A percentile compares a stretch with the other conserved stretches of the same genome.
Evolutionary conservation across 2,329 filamentous ascomycete genomes (phyloP).

Genomic region (Coniella lustricola): DNA sequence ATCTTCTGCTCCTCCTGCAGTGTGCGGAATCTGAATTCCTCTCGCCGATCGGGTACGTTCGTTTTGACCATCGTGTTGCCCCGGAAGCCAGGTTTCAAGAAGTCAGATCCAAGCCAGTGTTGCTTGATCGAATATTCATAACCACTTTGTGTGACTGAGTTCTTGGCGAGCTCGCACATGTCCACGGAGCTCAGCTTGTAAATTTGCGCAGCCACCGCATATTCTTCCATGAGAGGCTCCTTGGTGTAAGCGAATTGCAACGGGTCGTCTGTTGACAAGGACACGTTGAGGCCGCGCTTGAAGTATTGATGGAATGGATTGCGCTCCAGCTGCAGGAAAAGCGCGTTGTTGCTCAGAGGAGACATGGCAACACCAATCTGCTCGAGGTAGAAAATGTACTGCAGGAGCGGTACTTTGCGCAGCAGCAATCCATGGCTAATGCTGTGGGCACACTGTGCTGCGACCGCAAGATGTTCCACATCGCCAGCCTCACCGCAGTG

Average conservation of each 20-base stretch:
- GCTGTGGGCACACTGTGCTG: slow-evolving; percentile 87
- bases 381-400: slow-evolving; percentile 97
- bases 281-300: slow-evolving; percentile 88
- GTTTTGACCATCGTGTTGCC: slow-evolving; percentile 94
- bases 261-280: slow-evolving; percentile 91
- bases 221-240: slow-evolving; percentile 95
- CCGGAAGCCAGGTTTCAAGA: slow-evolving; percentile 66
- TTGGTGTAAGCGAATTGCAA: slow-evolving; percentile 98
- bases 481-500: slow-evolving; percentile 97
- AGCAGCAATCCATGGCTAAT: slow-evolving; percentile 92
- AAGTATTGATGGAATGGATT: slow-evolving; percentile 97
- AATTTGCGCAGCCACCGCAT: slow-evolving; percentile 94
- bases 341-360: slow-evolving; percentile 93
- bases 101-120: slow-evolving; percentile 80
- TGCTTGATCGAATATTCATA: slow-evolving; percentile 87
- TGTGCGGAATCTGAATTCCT: slow-evolving; percentile 84
- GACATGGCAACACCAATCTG: slow-evolving; percentile 99
- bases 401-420: slow-evolving; percentile 86
- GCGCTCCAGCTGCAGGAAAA: slow-evolving; percentile 93
- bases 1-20: slow-evolving; percentile 75
- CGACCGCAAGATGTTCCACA: slow-evolving; percentile 89
- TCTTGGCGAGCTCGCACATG: slow-evolving; percentile 97
- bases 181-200: slow-evolving; percentile 96
- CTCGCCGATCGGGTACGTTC: slow-evolving; percentile 88
- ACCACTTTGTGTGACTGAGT: slow-evolving; percentile 89